Evolutionary conservation across 2,329 filamentous ascomycete species (phyloP).

Genomic region (Apiospora hydei): DNA sequence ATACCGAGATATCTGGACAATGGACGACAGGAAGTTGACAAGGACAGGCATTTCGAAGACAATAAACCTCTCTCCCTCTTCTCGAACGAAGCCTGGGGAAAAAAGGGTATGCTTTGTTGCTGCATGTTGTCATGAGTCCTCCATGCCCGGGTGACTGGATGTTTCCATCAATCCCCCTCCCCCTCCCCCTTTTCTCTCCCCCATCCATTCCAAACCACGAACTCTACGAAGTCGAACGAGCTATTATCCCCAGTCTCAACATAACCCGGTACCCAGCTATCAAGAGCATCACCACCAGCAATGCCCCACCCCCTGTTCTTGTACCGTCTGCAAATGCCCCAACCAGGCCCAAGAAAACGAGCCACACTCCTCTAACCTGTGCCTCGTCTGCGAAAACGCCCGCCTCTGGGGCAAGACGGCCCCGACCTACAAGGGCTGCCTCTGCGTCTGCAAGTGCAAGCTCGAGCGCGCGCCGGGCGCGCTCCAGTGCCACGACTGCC

Average conservation of each 20-base stretch:
- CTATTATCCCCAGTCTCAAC: background rate
- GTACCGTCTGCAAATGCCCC: background rate
- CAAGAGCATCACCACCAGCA: background rate
- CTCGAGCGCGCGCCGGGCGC: slow-evolving; percentile 26
- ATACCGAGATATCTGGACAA: no score
- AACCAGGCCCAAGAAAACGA: background rate
- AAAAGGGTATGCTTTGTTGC: background rate
- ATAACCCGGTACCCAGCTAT: background rate
- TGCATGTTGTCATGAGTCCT: background rate
- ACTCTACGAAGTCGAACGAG: background rate
- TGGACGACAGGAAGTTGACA: no score
- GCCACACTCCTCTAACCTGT: background rate
- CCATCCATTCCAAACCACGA: background rate
- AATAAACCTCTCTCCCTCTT: no score
- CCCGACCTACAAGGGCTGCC: slow-evolving; percentile 27
- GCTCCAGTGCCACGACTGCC: slow-evolving; percentile 21
- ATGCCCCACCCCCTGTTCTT: background rate
- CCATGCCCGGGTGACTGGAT: background rate
- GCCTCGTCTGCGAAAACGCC: slow-evolving; percentile 29
- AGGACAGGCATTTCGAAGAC: no score
- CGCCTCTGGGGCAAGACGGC: slow-evolving; percentile 30
- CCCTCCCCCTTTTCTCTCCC: background rate
- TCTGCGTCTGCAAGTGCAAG: slow-evolving; percentile 31
- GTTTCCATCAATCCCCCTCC: background rate
- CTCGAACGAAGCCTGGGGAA: no score